Evolutionary conservation across 768 basidiomycete species (phyloP).

Genomic region (Dioszegia crocea): DNA sequence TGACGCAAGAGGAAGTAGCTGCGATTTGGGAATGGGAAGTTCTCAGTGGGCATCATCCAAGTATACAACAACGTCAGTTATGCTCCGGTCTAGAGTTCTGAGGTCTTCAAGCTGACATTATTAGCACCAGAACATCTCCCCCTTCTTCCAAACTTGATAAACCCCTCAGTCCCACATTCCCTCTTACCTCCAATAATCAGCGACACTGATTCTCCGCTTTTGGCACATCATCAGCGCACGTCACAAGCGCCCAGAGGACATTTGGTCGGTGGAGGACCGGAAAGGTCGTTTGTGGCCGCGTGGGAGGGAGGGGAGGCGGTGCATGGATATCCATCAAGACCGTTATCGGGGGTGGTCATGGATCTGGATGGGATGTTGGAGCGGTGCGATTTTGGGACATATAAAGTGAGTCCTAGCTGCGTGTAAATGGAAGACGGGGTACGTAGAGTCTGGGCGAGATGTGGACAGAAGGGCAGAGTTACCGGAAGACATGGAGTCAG

Average conservation of each 20-base stretch:
- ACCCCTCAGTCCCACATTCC: constrained; percentile 46
- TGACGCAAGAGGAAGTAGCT: constrained; percentile 63
- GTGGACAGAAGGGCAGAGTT: too few relatives aligned
- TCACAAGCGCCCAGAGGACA: constrained; percentile 52
- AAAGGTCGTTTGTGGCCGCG: constrained; percentile 67
- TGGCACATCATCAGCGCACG: constrained; percentile 37
- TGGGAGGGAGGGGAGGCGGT: constrained; percentile 27
- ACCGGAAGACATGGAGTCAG: too few relatives aligned
- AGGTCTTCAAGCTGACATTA: neutral
- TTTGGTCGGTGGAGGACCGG: constrained; percentile 70
- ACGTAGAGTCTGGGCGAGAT: too few relatives aligned
- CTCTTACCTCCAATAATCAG: constrained; percentile 23
- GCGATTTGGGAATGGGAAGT: constrained; percentile 96
- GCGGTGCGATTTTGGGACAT: constrained; percentile 80
- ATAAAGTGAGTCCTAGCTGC: constrained; percentile 52
- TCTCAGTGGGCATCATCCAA: constrained; percentile 88
- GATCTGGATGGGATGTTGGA: constrained; percentile 90
- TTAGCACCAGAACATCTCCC: constrained; percentile 44
- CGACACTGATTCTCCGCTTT: constrained; percentile 6
- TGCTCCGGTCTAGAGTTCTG: neutral
- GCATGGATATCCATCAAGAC: constrained; percentile 79
- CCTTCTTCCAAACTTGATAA: constrained; percentile 33
- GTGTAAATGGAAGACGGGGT: too few relatives aligned
- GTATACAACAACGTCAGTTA: constrained; percentile 67
- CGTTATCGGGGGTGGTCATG: constrained; percentile 73